These are phyloP conservation scores for Mucor racemosus DNA, from an alignment of 371 early-diverging fungal genomes.

Conservation along the genomic window DNA sequence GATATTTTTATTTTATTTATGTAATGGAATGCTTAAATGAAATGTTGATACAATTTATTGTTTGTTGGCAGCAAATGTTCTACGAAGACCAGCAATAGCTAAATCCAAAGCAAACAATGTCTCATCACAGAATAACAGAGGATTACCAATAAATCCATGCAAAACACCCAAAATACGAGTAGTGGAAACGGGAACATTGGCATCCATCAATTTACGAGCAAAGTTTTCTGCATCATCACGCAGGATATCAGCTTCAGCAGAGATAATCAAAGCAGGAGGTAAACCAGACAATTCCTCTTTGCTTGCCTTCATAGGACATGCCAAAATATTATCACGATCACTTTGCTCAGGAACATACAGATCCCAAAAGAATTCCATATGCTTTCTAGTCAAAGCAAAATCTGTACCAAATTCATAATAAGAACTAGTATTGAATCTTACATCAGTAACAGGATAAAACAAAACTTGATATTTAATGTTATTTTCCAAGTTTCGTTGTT, in stretches of 20 bases:
- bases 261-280: slow-evolving; percentile 24
- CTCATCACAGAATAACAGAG: slow-evolving; percentile 10
- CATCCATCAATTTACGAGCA: slow-evolving; percentile 24
- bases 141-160: slow-evolving; percentile 20
- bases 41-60: neutral
- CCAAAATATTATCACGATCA: slow-evolving; percentile 14
- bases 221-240: slow-evolving; percentile 25
- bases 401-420: slow-evolving; percentile 19
- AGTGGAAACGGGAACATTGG: slow-evolving; percentile 17
- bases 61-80: slow-evolving; percentile 9
- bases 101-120: slow-evolving; percentile 15
- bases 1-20: too few species aligned
- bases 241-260: slow-evolving; percentile 23
- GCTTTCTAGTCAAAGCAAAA: neutral
- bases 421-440: slow-evolving; percentile 10
- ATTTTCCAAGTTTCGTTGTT: slow-evolving; percentile 13
- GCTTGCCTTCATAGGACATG: slow-evolving; percentile 15
- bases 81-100: slow-evolving; percentile 6
- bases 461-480: slow-evolving; percentile 15
- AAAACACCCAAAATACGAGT: slow-evolving; percentile 22
- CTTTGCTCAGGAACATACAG: slow-evolving; percentile 17
- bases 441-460: slow-evolving; percentile 24
- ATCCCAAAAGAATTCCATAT: slow-evolving; percentile 15
- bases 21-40: too few species aligned
- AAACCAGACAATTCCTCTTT: slow-evolving; percentile 14